A percentile compares a stretch with the other conserved stretches of the same genome.
Conservation (phyloP, 2,329 filamentous ascomycete species). For the Sporothrix sp. region DNA sequence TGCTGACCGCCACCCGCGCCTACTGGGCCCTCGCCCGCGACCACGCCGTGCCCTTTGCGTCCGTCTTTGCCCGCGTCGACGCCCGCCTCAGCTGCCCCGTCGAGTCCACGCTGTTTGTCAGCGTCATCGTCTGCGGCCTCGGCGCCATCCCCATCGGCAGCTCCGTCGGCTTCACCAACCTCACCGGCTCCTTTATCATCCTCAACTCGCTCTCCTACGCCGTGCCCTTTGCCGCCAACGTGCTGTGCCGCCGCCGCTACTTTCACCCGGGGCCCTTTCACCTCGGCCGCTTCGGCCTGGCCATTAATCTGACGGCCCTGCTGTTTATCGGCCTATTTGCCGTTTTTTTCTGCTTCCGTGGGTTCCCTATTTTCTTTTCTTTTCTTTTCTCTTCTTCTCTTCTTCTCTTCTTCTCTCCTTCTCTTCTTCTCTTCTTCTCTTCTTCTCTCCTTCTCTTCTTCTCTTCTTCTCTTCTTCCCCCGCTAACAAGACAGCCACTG, state of each 20-base stretch:
- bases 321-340: constrained; percentile 46
- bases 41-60: constrained; percentile 48
- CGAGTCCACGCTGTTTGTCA: constrained; percentile 47
- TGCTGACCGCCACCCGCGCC: constrained; percentile 35
- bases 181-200: constrained; percentile 49
- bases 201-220: constrained; percentile 46
- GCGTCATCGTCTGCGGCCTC: constrained; percentile 40
- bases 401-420: background rate
- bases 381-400: background rate
- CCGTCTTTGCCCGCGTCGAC: constrained; percentile 44
- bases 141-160: constrained; percentile 48
- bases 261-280: constrained; percentile 45
- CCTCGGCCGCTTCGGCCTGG: constrained; percentile 40
- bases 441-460: background rate
- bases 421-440: constrained; percentile 52
- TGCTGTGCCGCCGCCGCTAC: constrained; percentile 40
- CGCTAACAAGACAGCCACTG: constrained; percentile 3
- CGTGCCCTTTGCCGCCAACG: constrained; percentile 38
- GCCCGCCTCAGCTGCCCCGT: constrained; percentile 47
- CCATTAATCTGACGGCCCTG: constrained; percentile 40
- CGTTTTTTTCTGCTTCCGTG: constrained; percentile 52
- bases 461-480: background rate
- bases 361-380: background rate
- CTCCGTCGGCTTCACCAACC: constrained; percentile 44
- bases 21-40: constrained; percentile 50